Evolutionary conservation across 441 rosid species (phyloP).

Genomic region (Brassica hybrid): DNA sequence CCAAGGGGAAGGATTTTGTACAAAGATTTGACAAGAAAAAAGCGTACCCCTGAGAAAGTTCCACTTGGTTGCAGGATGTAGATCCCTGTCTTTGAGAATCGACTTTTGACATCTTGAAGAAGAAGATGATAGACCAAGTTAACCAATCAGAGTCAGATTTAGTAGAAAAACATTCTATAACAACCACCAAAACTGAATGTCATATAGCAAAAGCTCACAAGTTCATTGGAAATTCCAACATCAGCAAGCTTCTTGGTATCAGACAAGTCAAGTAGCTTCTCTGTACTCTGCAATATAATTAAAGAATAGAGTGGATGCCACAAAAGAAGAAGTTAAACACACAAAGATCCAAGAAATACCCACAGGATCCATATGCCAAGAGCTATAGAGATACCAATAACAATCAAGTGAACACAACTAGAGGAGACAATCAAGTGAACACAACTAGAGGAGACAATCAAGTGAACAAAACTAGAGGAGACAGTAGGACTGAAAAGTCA

Average conservation of each 20-base stretch:
- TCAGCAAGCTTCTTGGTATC: conserved; percentile 49
- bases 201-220: conserved; percentile 44
- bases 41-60: conserved; percentile 42
- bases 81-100: conserved; percentile 35
- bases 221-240: conserved; percentile 45
- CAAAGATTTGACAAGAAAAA: conserved; percentile 26
- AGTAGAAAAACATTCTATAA: background rate
- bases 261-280: conserved; percentile 57
- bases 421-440: no score
- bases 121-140: background rate
- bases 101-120: conserved; percentile 34
- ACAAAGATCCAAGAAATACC: conserved; percentile 30
- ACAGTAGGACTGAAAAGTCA: conserved; percentile 23
- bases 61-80: conserved; percentile 32
- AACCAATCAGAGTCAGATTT: conserved; percentile 21
- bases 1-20: conserved; percentile 28
- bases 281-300: conserved; percentile 52
- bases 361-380: conserved; percentile 33
- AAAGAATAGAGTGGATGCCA: conserved; percentile 19
- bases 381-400: conserved; percentile 31
- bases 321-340: conserved; percentile 23
- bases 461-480: conserved; percentile 32
- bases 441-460: conserved; percentile 11
- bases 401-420: no score
- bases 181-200: conserved; percentile 30